A percentile compares a stretch with the other conserved stretches of the same genome.
phyloP scores from a whole-genome alignment of 371 early-diverging fungal genomes.

The Vairimorpha necatrix region DNA sequence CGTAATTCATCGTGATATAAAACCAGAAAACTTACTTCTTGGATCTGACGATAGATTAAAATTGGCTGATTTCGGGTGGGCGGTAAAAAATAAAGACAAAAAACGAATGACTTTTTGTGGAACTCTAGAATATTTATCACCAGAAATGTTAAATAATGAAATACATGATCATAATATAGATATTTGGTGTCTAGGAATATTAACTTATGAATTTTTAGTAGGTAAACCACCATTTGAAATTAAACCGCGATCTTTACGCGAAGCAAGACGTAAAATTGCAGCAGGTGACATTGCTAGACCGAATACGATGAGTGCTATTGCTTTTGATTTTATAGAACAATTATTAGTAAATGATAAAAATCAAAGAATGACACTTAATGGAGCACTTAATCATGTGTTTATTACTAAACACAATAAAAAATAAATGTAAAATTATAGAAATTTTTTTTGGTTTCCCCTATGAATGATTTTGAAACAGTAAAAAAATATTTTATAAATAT shows the following conservation, averaged over 20 bases:
- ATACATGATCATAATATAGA: constrained; percentile 80
- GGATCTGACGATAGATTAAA: constrained; percentile 76
- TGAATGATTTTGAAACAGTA: constrained; percentile 1
- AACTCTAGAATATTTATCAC: constrained; percentile 81
- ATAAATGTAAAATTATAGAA: neutral
- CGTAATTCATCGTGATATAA: constrained; percentile 89
- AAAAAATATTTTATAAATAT: constrained; percentile 34
- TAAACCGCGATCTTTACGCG: constrained; percentile 65
- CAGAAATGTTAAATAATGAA: constrained; percentile 80
- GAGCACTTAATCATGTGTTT: constrained; percentile 76
- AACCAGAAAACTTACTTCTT: constrained; percentile 87
- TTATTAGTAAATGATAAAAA: constrained; percentile 72
- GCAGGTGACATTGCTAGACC: constrained; percentile 78
- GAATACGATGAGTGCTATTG: constrained; percentile 72
- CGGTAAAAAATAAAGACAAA: constrained; percentile 82
- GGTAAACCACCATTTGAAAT: constrained; percentile 92
- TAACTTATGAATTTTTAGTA: constrained; percentile 85
- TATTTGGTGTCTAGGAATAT: constrained; percentile 92
- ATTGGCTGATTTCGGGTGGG: constrained; percentile 97
- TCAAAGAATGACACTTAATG: constrained; percentile 70
- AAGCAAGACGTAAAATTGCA: constrained; percentile 75
- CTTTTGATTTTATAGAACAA: constrained; percentile 76
- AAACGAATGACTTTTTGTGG: constrained; percentile 73
- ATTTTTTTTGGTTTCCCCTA: neutral
- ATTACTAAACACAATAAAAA: constrained; percentile 62